phyloP scores from a whole-genome alignment of 2,329 filamentous ascomycete species.

The Bretziella fagacearum region DNA sequence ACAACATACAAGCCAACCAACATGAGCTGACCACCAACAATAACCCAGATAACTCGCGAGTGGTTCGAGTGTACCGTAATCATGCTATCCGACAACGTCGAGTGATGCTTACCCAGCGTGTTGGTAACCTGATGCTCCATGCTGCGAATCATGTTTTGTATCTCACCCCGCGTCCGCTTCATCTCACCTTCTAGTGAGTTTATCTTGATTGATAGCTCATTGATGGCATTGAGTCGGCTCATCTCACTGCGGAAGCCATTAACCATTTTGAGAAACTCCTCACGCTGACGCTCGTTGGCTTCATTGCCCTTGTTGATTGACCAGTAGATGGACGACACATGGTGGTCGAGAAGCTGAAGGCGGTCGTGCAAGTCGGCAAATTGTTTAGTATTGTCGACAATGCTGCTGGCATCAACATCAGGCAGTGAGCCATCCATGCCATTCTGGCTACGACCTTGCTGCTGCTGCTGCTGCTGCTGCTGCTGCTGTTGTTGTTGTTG shows the following conservation, averaged over 20 bases:
- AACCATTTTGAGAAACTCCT: conserved; percentile 27
- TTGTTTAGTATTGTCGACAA: conserved; percentile 40
- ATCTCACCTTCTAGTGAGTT: conserved; percentile 41
- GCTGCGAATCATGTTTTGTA: conserved; percentile 32
- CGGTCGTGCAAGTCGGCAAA: conserved; percentile 76
- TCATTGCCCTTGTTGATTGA: conserved; percentile 34
- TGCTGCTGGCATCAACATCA: conserved; percentile 31
- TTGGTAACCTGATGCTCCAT: conserved; percentile 37
- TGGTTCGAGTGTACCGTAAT: conserved; percentile 33
- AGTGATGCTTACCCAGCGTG: conserved; percentile 34
- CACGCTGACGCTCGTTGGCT: conserved; percentile 38
- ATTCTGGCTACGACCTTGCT: conserved; percentile 19
- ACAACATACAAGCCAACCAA: conserved; percentile 51
- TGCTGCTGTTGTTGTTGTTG: conserved; percentile 21
- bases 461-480: conserved; percentile 20
- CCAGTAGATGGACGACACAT: conserved; percentile 45
- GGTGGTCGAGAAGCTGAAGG: conserved; percentile 55
- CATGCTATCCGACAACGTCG: conserved; percentile 31
- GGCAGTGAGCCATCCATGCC: conserved; percentile 27
- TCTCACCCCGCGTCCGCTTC: conserved; percentile 37
- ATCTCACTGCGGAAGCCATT: conserved; percentile 28
- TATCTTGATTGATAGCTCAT: conserved; percentile 29
- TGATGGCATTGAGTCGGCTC: conserved; percentile 28
- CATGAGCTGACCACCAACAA: conserved; percentile 58
- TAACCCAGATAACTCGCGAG: conserved; percentile 43